Base-by-base conservation (phyloP, 1,284 basidiomycete genomes). In the Trichosporon sp. region DNA sequence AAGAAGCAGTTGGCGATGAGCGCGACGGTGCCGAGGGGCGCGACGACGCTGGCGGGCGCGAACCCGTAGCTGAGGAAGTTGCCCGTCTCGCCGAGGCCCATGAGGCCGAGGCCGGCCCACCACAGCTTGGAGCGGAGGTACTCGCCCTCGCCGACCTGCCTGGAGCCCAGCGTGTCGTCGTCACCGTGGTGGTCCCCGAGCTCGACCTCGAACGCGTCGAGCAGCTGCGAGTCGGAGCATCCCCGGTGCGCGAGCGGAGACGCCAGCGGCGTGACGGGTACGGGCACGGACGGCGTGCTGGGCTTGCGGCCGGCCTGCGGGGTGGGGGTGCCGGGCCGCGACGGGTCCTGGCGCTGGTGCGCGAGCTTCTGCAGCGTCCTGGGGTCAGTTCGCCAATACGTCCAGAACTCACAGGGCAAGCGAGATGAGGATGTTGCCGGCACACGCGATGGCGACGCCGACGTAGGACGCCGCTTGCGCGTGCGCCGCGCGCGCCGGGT, bases 1-100 rank as follows among this genome's bases (percentile, higher is more conserved):
- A 98, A 94, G 62, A 95, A 86, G 78, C 95, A 97, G 81, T 98
- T 98, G 18, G 95, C 93, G 67, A 98, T 90, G 9, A 99, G 86
- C 1, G 96, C 81, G 76, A 95, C 93, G 34, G 93, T 95, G 34
- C 95, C 95, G 7, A 98, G 86, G 21, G 95, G 96, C 1, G 96
- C 95, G n/a, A 98, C 94, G 13, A 98, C 86, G 23, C 91, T 93
- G 8, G 95, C 95, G 3, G 96, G 95, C 6, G 95, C 90, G 72
- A 90, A 92, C 0, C 88, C 91, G 74, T 93, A 98, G 1, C 92
- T 91, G 67, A 94, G 87, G 72, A 98, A 98, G 79, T 98, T 98
- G 13, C 93, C 92, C 27, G 89, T 83, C 84, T 99, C 96, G 15
- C 96, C 96, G 12, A 97, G 72, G 72, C 92, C 92, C 90, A 98